phyloP scores from a whole-genome alignment of 2,329 filamentous ascomycete genomes.

The Ascomycota sp. region DNA sequence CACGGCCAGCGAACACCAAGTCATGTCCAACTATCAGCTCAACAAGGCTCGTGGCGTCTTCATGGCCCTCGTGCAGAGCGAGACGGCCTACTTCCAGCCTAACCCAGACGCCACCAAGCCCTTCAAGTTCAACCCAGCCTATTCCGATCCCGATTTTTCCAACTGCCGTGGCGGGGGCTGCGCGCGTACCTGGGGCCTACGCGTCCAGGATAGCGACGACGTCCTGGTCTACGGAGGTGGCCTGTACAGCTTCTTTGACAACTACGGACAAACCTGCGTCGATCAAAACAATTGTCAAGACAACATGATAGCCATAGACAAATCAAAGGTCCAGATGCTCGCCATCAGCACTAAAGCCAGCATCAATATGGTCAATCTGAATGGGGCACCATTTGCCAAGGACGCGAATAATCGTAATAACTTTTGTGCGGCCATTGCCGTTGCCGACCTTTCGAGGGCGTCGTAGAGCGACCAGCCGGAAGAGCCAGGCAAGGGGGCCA shows the following conservation, averaged over 20 bases:
- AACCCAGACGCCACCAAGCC: conserved; percentile 55
- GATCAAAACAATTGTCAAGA: conserved; percentile 49
- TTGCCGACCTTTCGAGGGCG: conserved; percentile 23
- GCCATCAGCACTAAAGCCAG: conserved; percentile 57
- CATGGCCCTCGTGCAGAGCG: conserved; percentile 69
- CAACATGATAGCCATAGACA: conserved; percentile 56
- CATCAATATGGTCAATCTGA: conserved; percentile 49
- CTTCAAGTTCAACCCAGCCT: conserved; percentile 32
- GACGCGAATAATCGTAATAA: conserved; percentile 44
- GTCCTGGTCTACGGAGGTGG: conserved; percentile 53
- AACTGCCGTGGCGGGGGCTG: conserved; percentile 30
- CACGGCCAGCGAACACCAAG: conserved; percentile 47
- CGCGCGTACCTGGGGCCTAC: conserved; percentile 59
- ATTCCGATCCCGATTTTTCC: conserved; percentile 49
- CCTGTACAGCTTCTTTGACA: conserved; percentile 68
- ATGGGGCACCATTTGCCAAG: conserved; percentile 30
- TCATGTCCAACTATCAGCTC: conserved; percentile 72
- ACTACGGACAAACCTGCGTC: conserved; percentile 56
- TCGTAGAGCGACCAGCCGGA: background rate
- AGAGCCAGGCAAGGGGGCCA: no score
- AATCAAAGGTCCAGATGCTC: conserved; percentile 43
- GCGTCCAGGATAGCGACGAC: conserved; percentile 45
- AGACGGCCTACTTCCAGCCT: conserved; percentile 76
- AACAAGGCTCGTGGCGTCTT: conserved; percentile 58
- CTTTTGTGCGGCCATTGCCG: conserved; percentile 41